Conservation (phyloP, 192 early-diverging fungal genomes). For the Phycomyces blakesleeanus region DNA sequence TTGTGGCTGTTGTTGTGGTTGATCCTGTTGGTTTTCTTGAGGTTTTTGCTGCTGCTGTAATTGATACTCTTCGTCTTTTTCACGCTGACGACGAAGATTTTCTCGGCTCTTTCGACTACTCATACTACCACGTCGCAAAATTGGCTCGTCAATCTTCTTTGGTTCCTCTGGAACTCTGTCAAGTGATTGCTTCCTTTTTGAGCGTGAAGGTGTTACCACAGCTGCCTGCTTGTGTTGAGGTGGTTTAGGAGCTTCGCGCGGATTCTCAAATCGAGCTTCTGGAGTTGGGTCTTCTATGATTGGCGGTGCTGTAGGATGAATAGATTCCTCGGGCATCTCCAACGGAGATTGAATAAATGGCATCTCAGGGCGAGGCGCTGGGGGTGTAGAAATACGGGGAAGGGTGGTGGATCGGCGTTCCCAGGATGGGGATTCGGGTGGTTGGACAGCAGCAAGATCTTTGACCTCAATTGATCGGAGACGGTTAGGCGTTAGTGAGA, state of each 20-base stretch:
- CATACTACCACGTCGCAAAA: slow-evolving; percentile 16
- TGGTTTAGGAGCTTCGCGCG: not conserved
- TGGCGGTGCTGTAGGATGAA: too few species aligned
- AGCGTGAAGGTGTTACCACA: not conserved
- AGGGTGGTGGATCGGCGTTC: slow-evolving; percentile 21
- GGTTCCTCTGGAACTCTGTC: not conserved
- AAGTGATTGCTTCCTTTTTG: not conserved
- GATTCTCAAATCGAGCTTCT: not conserved
- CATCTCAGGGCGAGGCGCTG: slow-evolving; percentile 8
- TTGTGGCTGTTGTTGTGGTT: not conserved
- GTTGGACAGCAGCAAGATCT: slow-evolving; percentile 16
- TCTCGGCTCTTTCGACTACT: slow-evolving; percentile 31
- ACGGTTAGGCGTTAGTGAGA: slow-evolving; percentile 55
- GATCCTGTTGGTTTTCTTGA: not conserved
- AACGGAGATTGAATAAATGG: not conserved
- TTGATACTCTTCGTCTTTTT: slow-evolving; percentile 4
- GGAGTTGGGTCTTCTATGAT: too few species aligned
- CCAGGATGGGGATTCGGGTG: slow-evolving; percentile 10
- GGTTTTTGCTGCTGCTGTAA: not conserved
- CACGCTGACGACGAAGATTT: slow-evolving; percentile 14
- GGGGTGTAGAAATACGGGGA: slow-evolving; percentile 11
- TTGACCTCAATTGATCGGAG: slow-evolving; percentile 55
- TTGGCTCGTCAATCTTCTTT: not conserved
- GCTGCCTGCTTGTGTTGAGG: not conserved
- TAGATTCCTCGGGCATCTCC: not conserved